These are phyloP conservation scores for Ganoderma meredithae DNA, from an alignment of 1,284 basidiomycete genomes.

Conservation along the genomic window DNA sequence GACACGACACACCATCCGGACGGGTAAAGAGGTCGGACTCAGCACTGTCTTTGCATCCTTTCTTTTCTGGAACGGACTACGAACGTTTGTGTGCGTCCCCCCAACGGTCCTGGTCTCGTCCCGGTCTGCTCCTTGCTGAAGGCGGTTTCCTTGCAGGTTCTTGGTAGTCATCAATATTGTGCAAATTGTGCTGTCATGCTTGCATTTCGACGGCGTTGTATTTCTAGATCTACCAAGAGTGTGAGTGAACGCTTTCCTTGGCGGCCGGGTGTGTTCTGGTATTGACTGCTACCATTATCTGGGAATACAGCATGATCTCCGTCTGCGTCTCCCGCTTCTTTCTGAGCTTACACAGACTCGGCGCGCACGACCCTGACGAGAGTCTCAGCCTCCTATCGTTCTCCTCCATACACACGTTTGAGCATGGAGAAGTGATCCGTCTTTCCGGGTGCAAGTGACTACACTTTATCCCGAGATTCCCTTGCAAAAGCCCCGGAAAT, in stretches of 20 bases:
- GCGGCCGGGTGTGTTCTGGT: no score
- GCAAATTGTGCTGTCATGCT: background rate
- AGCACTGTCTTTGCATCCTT: background rate
- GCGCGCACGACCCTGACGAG: background rate
- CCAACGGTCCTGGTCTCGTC: background rate
- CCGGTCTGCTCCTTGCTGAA: background rate
- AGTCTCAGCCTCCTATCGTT: background rate
- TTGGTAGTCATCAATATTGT: background rate
- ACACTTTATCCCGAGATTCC: background rate
- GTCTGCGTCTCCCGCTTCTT: constrained; percentile 5
- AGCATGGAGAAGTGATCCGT: background rate
- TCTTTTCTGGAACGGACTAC: background rate
- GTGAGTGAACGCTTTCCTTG: background rate
- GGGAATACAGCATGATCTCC: background rate
- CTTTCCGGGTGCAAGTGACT: background rate
- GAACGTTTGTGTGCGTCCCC: background rate
- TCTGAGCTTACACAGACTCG: background rate
- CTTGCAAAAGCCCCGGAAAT: no score
- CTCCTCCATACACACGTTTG: background rate
- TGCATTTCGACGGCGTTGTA: background rate
- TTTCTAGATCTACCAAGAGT: background rate
- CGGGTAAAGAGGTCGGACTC: background rate
- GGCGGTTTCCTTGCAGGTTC: background rate
- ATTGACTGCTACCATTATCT: background rate
- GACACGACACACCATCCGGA: background rate